Evolutionary conservation across 192 early-diverging fungal species (phyloP), one percentile per base, ranked within the genome.

Genomic region (Coemansia sp.): DNA sequence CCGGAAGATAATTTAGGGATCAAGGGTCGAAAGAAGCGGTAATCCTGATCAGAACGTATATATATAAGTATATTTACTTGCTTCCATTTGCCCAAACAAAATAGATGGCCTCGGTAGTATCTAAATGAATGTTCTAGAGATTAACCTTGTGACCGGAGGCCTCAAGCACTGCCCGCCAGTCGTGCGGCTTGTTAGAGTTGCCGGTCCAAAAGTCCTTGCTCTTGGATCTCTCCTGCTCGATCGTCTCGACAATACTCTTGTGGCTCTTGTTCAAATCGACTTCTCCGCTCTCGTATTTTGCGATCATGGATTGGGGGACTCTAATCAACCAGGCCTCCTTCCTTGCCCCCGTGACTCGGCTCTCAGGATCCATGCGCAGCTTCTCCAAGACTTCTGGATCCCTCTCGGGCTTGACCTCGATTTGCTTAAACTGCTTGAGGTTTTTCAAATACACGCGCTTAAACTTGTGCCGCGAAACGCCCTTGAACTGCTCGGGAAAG

Each of bases 171-270:
- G 69, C 58, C 52, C 53, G 67, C 78, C 78, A 81, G 63, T 81
- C 73, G 42, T 75, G 67, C 18, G 78, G 78, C 9, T 34, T 58
- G 39, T 81, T 81, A 7, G 65, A 56, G 24, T 62, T 68, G 55
- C 78, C 78, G 23, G 68, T 47, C 78, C 78, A 81, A 51, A 81
- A 81, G 20, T 64, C 69, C 54, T 66, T 81, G 66, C 74, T 81
- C 54, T 65, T 68, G 11, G 57, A 13, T 13, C 66, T 36, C 60
- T 71, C 78, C 5, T 27, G 19, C 1, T 69, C 62, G 25, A 81
- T 64, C 28, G 34, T 23, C 0, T 65, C 24, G 4, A 75, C 1
- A 30, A 81, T 68, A 23, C 52, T 20, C 14, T 59, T 58, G 62
- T 68, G 52, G 45, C 28, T 52, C 4, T 19, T 39, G 7, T 9